Percentiles rank a stretch among this genome's conserved stretches.
These are phyloP conservation scores for Grosmannia penicillata DNA, from an alignment of 2,329 filamentous ascomycete species.

Conservation along the genomic window DNA sequence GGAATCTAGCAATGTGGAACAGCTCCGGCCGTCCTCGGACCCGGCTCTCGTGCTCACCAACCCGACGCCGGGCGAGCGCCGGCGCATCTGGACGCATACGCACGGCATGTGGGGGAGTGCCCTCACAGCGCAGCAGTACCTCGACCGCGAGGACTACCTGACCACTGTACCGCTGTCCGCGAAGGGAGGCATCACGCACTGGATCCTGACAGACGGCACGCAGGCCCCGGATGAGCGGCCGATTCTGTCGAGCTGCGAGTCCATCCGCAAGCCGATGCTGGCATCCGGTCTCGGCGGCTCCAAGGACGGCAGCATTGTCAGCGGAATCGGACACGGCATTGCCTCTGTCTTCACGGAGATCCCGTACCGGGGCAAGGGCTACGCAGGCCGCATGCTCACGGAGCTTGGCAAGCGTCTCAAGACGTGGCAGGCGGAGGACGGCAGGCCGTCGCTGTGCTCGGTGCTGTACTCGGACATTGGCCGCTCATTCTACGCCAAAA, in stretches of 20 bases:
- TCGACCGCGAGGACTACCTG: conserved; percentile 43
- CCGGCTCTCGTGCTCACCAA: conserved; percentile 32
- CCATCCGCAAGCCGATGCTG: conserved; percentile 40
- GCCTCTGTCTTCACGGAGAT: conserved; percentile 66
- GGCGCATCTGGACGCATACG: conserved; percentile 38
- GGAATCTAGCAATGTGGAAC: conserved; percentile 18
- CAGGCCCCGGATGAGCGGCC: conserved; percentile 26
- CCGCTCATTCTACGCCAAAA: conserved; percentile 61
- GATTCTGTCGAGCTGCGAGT: conserved; percentile 50
- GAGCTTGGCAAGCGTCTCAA: conserved; percentile 39
- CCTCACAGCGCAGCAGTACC: conserved; percentile 38
- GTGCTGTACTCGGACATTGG: conserved; percentile 81
- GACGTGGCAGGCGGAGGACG: conserved; percentile 18
- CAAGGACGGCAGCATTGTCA: conserved; percentile 1
- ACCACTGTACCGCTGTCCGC: conserved; percentile 41
- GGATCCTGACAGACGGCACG: conserved; percentile 43
- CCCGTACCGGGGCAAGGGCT: conserved; percentile 54
- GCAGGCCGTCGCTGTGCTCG: conserved; percentile 42
- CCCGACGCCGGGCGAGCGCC: conserved; percentile 41
- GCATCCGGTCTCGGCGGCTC: conserved; percentile 5
- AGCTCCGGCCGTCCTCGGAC: conserved; percentile 19
- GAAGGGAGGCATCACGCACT: conserved; percentile 43
- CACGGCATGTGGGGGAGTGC: conserved; percentile 44
- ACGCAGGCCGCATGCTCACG: conserved; percentile 61
- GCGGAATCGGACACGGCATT: conserved; percentile 53